Evolutionary conservation across 2,329 filamentous ascomycete genomes (phyloP).

Genomic region (Colletotrichum coccodes): DNA sequence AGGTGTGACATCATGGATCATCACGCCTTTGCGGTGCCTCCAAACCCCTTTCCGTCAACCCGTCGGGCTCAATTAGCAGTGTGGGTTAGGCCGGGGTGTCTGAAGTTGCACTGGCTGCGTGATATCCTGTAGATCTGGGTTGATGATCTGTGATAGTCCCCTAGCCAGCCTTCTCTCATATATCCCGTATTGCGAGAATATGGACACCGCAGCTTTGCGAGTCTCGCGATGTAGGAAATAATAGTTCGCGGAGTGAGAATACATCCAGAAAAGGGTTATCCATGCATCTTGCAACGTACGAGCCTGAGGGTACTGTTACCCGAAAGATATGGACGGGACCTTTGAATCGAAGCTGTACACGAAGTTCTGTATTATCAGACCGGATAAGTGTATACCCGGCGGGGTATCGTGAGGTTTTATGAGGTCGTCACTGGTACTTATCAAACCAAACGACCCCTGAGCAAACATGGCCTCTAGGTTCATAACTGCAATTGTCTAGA

Average conservation of each 20-base stretch:
- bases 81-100: background rate
- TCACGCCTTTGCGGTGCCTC: constrained; percentile 7
- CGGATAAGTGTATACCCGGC: background rate
- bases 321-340: background rate
- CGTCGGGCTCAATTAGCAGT: too few species aligned
- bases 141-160: background rate
- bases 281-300: too few species aligned
- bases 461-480: background rate
- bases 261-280: background rate
- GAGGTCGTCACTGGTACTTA: background rate
- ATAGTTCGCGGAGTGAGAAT: background rate
- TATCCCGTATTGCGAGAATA: background rate
- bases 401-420: too few species aligned
- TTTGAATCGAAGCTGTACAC: background rate
- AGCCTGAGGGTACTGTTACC: too few species aligned
- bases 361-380: background rate
- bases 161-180: too few species aligned
- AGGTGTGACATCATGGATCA: constrained; percentile 24
- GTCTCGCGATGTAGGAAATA: background rate
- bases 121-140: constrained; percentile 4
- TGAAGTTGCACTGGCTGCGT: background rate
- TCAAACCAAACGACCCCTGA: background rate
- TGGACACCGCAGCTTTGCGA: background rate
- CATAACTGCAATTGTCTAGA: background rate
- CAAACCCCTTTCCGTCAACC: too few species aligned